A percentile compares a stretch with the other conserved stretches of the same genome.
Conservation (phyloP, 1,139 yeast species). For the Magnusiomyces ingens region DNA sequence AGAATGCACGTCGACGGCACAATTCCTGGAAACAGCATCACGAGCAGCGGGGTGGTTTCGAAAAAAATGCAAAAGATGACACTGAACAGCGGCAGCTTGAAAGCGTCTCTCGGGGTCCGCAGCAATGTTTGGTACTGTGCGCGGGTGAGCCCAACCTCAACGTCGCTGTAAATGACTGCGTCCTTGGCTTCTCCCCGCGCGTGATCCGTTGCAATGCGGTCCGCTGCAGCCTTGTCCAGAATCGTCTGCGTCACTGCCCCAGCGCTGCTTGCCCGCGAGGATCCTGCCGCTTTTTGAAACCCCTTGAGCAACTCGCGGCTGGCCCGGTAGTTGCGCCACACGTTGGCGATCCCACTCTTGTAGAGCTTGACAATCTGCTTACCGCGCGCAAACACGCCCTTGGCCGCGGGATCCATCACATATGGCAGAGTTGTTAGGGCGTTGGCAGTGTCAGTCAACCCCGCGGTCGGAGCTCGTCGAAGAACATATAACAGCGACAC, state of each 20-base stretch:
- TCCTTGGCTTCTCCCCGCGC: neutral
- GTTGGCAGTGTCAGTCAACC: constrained; percentile 2
- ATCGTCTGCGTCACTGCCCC: constrained; percentile 25
- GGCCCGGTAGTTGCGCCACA: constrained; percentile 28
- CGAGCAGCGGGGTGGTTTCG: constrained; percentile 57
- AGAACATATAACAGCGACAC: too few relatives aligned
- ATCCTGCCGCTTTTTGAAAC: constrained; percentile 16
- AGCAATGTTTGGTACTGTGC: constrained; percentile 47
- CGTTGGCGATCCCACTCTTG: constrained; percentile 32
- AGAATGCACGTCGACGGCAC: constrained; percentile 66
- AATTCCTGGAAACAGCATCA: constrained; percentile 52
- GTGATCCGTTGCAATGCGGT: constrained; percentile 7
- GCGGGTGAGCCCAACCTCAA: constrained; percentile 38
- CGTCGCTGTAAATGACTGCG: neutral
- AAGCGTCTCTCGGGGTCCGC: constrained; percentile 53
- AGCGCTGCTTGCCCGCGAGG: constrained; percentile 12
- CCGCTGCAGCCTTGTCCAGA: constrained; percentile 24
- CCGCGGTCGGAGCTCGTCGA: too few relatives aligned
- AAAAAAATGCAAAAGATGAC: constrained; percentile 50
- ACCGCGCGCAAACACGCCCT: constrained; percentile 23
- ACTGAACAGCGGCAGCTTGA: constrained; percentile 59
- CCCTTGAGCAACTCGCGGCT: constrained; percentile 17
- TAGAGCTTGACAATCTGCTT: constrained; percentile 29
- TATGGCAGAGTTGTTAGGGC: constrained; percentile 15
- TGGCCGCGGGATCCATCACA: constrained; percentile 3